Base-by-base conservation (phyloP, 208 protist species). In the Acanthamoeba castellanii region DNA sequence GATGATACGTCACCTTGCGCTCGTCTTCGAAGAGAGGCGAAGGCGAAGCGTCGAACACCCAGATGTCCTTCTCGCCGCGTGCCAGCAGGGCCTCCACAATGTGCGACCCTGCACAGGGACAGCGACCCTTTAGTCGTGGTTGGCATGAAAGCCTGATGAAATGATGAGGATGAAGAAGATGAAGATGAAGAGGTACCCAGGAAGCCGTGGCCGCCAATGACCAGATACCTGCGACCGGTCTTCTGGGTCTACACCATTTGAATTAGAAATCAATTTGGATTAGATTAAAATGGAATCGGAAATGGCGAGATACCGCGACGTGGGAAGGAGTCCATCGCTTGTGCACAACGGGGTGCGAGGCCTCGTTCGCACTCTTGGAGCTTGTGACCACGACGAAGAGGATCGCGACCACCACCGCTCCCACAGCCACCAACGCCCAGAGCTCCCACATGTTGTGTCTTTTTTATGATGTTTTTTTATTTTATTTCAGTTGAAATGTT, bases 71-170 rank as follows among this genome's bases (percentile, higher is more conserved):
- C 88, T 93, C 88, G 5, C 88, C 88, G 1, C 88, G 88, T 1
- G 88, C 88, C 45, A 93, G 88, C 64, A 93, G 66, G 1, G 88
- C 88, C 66, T 93, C 88, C n/a, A 93, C 88, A 34, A 93, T 47
- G 68, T 93, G 88, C 8, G 88, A 93, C 0, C 88, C 88, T 68
- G 59, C 68, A 76, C n/a, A 76, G 5, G n/a, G n/a, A n/a, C n/a
- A n/a, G n/a, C n/a, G n/a, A n/a, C n/a, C n/a, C n/a, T n/a, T n/a
- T n/a, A n/a, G n/a, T n/a, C n/a, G n/a, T n/a, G n/a, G n/a, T n/a
- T n/a, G n/a, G n/a, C n/a, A n/a, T n/a, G n/a, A n/a, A 9, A 74
- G 61, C 27, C n/a, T 37, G 20, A 7, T 8, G 30, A 74, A 74
- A 11, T 37, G 30, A 74, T 8, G 30, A 74, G 30, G n/a, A n/a